Evolutionary conservation across 139 green algal species (phyloP), one percentile per base, ranked within the genome.

Genomic region (Ettlia oleoabundans): DNA sequence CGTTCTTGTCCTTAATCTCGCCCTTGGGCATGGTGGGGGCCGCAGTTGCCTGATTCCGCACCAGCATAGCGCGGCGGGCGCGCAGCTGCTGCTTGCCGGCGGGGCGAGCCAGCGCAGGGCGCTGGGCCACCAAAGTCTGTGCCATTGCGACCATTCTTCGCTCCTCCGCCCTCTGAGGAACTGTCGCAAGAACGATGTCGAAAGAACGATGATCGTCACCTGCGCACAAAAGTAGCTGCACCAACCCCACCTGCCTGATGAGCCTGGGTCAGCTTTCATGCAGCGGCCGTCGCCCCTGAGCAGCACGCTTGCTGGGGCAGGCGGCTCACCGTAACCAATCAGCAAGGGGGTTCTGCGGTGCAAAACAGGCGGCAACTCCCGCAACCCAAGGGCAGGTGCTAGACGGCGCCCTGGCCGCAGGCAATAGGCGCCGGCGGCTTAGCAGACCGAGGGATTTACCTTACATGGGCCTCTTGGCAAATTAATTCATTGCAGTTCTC

Each of bases 1-100:
- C 84, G 4, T 72, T 76, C 78, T 88, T 81, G 75, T 55, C 55
- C 40, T 70, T 71, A 38, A 87, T 84, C 24, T 53, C 64, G 55
- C 76, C 83, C 28, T n/a, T 65, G 68, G 77, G 65, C 22, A 53
- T 58, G 43, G 68, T 58, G 26, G 32, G 38, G 38, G 43, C 42
- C 22, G 62, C 76, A 30, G 43, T 51, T 22, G 62, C 62, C 63
- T 74, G 63, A 30, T 35, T 51, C 30, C 76, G 76, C 63, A 74
- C 43, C 32, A 64, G 4, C 51, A 76, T 42, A 15, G 30, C 32
- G 32, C 76, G 42, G 21, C 62, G 76, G 6, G 62, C 75, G 52
- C 37, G 38, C 38, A 24, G 38, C 38, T 71, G 75, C 62, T 82
- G 63, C 63, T 65, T 35, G 41, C 76, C 62, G 37, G 66, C 37